These are phyloP conservation scores for Fusarium sp. DNA, from an alignment of 2,329 filamentous ascomycete species.

Conservation along the genomic window DNA sequence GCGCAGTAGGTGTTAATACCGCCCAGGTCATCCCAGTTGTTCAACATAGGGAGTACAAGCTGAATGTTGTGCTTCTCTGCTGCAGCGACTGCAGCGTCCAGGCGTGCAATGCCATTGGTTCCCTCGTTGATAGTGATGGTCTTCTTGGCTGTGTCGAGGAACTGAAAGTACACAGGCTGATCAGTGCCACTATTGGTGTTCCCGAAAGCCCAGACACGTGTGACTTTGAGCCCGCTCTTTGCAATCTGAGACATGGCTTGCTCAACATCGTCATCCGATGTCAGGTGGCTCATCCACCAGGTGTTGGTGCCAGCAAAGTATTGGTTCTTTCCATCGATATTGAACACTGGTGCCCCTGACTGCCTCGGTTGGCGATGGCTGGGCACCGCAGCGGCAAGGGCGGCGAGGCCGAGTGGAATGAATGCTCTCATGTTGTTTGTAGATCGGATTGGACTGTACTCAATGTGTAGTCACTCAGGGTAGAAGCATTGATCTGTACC, in stretches of 20 bases:
- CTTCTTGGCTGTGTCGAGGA: background rate
- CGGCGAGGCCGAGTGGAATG: background rate
- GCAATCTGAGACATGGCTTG: constrained; percentile 10
- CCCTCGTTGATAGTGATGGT: background rate
- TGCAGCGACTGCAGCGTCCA: background rate
- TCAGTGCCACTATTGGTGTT: constrained; percentile 1
- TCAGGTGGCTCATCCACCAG: constrained; percentile 11
- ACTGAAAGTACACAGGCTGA: constrained; percentile 4
- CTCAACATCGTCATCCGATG: background rate
- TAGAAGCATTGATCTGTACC: too few relatives aligned
- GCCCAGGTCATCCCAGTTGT: constrained; percentile 5
- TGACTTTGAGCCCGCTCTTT: background rate
- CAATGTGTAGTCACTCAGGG: too few relatives aligned
- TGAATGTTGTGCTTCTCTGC: background rate
- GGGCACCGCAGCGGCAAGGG: background rate
- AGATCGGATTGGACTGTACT: too few relatives aligned
- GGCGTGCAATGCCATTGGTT: background rate
- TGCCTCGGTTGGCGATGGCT: background rate
- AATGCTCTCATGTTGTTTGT: background rate
- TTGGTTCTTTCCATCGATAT: background rate
- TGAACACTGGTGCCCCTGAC: background rate
- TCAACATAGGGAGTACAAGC: background rate
- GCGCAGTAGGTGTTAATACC: background rate
- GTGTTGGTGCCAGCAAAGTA: constrained; percentile 8
- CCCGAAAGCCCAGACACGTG: background rate